phyloP scores from a whole-genome alignment of 768 basidiomycete species.

The Suillus sp. region DNA sequence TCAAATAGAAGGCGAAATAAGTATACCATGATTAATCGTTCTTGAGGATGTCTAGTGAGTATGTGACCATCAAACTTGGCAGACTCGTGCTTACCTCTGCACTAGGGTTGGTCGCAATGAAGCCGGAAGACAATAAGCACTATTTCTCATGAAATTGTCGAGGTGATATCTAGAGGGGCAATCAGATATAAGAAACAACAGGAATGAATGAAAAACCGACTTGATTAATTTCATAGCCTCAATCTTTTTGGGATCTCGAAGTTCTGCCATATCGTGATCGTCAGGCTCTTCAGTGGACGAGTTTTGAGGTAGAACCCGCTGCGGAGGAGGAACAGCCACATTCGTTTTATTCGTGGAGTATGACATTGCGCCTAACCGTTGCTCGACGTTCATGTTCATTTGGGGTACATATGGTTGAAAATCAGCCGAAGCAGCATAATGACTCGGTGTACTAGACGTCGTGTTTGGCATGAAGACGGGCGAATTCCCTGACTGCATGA shows the following conservation, averaged over 20 bases:
- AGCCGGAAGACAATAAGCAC: constrained; percentile 83
- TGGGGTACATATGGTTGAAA: constrained; percentile 53
- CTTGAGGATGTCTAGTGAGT: constrained; percentile 37
- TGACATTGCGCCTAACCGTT: constrained; percentile 51
- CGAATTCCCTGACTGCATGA: constrained; percentile 57
- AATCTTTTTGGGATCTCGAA: constrained; percentile 63
- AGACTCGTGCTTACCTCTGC: constrained; percentile 57
- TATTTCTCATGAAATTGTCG: constrained; percentile 86
- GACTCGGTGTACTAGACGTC: constrained; percentile 40
- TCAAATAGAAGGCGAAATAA: constrained; percentile 7
- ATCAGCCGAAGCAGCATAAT: constrained; percentile 44
- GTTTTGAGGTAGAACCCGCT: constrained; percentile 24
- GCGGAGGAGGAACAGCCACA: constrained; percentile 24
- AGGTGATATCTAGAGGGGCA: constrained; percentile 71
- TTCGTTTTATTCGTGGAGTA: constrained; percentile 42
- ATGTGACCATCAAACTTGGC: not conserved
- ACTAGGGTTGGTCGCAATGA: constrained; percentile 87
- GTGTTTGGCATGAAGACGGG: constrained; percentile 63
- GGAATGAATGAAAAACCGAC: constrained; percentile 41
- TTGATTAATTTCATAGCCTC: constrained; percentile 85
- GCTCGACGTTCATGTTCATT: constrained; percentile 60
- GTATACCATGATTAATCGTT: constrained; percentile 81
- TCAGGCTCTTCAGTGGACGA: constrained; percentile 44
- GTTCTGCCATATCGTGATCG: constrained; percentile 52
- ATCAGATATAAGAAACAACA: constrained; percentile 8